Conservation (phyloP, 2,329 filamentous ascomycete genomes). For the Ophiostoma pallidulum region DNA sequence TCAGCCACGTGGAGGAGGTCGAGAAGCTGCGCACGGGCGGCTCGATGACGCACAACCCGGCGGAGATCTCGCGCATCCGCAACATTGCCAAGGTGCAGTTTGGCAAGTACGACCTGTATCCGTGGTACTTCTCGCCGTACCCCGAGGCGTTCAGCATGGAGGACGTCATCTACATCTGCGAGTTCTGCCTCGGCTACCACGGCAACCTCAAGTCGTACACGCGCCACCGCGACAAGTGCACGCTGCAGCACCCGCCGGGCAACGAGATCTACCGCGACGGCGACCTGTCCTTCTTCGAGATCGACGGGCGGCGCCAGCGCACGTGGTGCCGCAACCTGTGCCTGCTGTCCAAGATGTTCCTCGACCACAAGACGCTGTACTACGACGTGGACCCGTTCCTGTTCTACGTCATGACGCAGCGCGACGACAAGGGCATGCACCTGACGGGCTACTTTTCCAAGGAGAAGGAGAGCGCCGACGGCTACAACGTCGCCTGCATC, state of each 20-base stretch:
- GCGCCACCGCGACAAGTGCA: conserved; percentile 83
- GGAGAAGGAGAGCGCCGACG: conserved; percentile 93
- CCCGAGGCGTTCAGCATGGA: conserved; percentile 80
- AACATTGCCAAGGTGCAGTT: conserved; percentile 94
- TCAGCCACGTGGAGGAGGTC: conserved; percentile 82
- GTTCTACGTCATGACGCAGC: conserved; percentile 94
- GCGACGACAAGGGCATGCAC: conserved; percentile 82
- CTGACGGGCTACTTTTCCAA: conserved; percentile 99
- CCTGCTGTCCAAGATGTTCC: conserved; percentile 87
- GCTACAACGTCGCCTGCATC: conserved; percentile 97
- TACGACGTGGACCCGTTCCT: conserved; percentile 99
- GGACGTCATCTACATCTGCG: conserved; percentile 91
- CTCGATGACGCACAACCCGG: conserved; percentile 98
- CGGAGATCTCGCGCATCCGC: conserved; percentile 89
- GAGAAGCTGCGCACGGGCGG: conserved; percentile 90
- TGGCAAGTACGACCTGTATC: conserved; percentile 82
- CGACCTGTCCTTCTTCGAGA: conserved; percentile 91
- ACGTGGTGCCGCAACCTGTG: conserved; percentile 97
- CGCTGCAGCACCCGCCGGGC: conserved; percentile 81
- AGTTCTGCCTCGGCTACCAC: conserved; percentile 92
- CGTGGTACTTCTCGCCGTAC: conserved; percentile 98
- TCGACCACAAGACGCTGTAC: conserved; percentile 96
- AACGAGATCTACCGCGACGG: conserved; percentile 98
- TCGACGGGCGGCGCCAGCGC: conserved; percentile 85
- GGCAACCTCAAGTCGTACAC: conserved; percentile 72